Conservation (phyloP, 306 rosid species). For the Senna tora region DNA sequence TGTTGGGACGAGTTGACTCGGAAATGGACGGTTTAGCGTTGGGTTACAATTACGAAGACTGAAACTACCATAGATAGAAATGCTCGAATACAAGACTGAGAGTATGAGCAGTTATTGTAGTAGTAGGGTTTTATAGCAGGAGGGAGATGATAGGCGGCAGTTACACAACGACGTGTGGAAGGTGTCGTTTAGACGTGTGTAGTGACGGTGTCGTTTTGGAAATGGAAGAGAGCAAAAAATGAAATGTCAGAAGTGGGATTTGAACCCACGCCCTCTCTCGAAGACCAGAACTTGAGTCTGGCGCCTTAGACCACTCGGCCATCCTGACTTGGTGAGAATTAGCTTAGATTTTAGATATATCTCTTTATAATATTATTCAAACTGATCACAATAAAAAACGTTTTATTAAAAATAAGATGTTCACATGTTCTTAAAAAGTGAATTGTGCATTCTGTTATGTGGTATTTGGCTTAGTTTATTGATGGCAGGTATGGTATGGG, state of each 20-base stretch:
- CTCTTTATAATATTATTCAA: no score
- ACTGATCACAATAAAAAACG: no score
- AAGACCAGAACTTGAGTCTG: constrained; percentile 52
- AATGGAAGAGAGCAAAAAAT: not conserved
- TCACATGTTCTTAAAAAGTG: not conserved
- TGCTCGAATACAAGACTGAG: not conserved
- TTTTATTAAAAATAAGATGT: no score
- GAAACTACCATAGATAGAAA: not conserved
- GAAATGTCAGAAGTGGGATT: constrained; percentile 49
- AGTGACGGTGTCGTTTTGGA: not conserved
- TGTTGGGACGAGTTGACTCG: constrained; percentile 34
- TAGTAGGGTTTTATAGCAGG: not conserved
- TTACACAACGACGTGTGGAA: no score
- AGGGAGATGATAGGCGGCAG: not conserved
- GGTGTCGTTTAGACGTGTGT: no score
- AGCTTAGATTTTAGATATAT: no score
- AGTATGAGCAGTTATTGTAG: not conserved
- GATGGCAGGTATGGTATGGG: constrained; percentile 83
- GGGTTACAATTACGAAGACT: no score
- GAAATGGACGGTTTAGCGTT: not conserved
- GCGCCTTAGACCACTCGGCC: constrained; percentile 56
- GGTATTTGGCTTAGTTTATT: constrained; percentile 14
- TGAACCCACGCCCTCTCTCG: constrained; percentile 51
- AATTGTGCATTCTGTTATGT: not conserved
- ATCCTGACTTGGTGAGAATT: constrained; percentile 33